phyloP scores from a whole-genome alignment of 2,329 filamentous ascomycete species.

The Aspergillus aculeatus region DNA sequence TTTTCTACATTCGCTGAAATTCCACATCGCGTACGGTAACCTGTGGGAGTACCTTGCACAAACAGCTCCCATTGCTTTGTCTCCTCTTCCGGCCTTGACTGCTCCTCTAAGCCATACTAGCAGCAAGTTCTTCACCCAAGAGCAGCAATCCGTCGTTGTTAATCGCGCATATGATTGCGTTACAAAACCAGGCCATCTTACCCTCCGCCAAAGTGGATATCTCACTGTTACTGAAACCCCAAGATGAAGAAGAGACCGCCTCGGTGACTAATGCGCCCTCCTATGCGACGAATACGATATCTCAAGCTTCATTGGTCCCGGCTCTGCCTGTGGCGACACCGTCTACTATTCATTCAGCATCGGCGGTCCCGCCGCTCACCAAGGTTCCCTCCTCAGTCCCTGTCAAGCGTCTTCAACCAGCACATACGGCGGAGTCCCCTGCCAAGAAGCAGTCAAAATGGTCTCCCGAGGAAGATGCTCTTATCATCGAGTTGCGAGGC shows the following conservation, averaged over 20 bases:
- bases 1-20: not conserved
- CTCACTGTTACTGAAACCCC: constrained; percentile 76
- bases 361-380: constrained; percentile 27
- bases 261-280: constrained; percentile 32
- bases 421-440: constrained; percentile 59
- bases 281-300: constrained; percentile 29
- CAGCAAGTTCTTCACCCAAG: constrained; percentile 7
- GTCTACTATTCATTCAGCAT: constrained; percentile 22
- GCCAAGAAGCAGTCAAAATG: constrained; percentile 97
- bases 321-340: constrained; percentile 26
- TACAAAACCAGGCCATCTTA: constrained; percentile 41
- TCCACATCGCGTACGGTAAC: not conserved
- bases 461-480: constrained; percentile 88
- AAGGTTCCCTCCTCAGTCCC: constrained; percentile 33
- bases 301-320: constrained; percentile 31
- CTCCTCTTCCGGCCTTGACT: not conserved
- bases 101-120: constrained; percentile 2
- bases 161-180: constrained; percentile 45
- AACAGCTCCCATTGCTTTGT: not conserved
- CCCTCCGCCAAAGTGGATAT: constrained; percentile 83
- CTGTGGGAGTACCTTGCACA: not conserved
- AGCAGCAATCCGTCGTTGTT: constrained; percentile 16
- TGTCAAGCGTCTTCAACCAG: constrained; percentile 45
- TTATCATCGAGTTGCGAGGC: constrained; percentile 87
- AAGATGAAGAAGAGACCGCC: constrained; percentile 39